These are phyloP conservation scores for Phialemonium atrogriseum DNA, from an alignment of 2,329 filamentous ascomycete genomes.

Conservation along the genomic window DNA sequence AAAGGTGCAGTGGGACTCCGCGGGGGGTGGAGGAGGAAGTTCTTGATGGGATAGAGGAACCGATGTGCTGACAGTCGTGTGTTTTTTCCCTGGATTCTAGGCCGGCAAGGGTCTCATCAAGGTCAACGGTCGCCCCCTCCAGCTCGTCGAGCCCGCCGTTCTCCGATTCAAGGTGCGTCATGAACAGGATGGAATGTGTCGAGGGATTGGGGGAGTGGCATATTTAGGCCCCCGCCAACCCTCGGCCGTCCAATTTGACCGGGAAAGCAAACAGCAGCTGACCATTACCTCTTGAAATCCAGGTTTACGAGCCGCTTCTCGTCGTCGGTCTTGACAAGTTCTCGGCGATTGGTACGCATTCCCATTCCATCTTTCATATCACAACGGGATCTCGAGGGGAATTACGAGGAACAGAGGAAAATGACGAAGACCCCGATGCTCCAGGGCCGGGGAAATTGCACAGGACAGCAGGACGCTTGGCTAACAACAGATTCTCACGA, in stretches of 20 bases:
- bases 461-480: no score
- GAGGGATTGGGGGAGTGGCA: no score
- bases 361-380: no score
- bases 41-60: no score
- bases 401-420: no score
- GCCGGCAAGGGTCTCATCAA: conserved; percentile 45
- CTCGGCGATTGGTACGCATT: conserved; percentile 10
- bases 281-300: conserved; percentile 8
- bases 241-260: conserved; percentile 1
- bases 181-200: conserved; percentile 2
- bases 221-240: no score
- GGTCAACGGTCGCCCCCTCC: conserved; percentile 96
- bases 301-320: conserved; percentile 98
- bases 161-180: conserved; percentile 85
- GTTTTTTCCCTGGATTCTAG: no score
- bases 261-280: neutral
- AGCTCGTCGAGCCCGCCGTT: conserved; percentile 90
- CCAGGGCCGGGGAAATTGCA: no score
- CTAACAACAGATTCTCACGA: no score
- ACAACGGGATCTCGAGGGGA: no score
- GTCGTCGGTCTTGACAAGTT: conserved; percentile 85
- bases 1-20: conserved; percentile 51
- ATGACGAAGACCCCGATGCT: no score
- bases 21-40: neutral
- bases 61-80: conserved; percentile 1